Evolutionary conservation across 1,284 basidiomycete species (phyloP).

Genomic region (Golubevia pallescens): DNA sequence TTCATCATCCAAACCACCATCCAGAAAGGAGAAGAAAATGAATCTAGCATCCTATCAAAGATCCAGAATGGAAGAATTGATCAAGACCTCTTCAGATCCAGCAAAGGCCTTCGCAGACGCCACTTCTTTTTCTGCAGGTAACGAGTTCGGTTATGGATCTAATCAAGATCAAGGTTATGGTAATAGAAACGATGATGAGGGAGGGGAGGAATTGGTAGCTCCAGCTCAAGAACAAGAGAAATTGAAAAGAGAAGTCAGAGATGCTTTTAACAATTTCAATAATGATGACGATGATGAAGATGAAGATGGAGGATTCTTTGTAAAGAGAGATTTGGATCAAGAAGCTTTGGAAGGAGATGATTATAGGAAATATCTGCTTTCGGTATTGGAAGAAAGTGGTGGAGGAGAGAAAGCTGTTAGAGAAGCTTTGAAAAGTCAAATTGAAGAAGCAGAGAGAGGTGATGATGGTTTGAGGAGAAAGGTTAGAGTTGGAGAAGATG

Average conservation of each 20-base stretch:
- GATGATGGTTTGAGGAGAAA: no score
- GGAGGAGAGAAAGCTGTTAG: slow-evolving; percentile 30
- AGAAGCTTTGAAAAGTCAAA: slow-evolving; percentile 13
- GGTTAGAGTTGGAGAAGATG: slow-evolving; percentile 19
- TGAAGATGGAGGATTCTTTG: slow-evolving; percentile 37
- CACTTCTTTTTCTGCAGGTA: slow-evolving; percentile 25
- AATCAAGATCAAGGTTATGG: slow-evolving; percentile 13
- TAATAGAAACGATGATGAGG: slow-evolving; percentile 5
- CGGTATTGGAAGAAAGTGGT: slow-evolving; percentile 13
- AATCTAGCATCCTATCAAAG: slow-evolving; percentile 61
- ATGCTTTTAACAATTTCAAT: slow-evolving; percentile 33
- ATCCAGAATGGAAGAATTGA: slow-evolving; percentile 48
- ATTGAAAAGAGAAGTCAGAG: slow-evolving; percentile 35
- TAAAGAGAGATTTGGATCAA: slow-evolving; percentile 13
- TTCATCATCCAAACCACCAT: no score
- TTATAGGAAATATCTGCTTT: slow-evolving; percentile 37
- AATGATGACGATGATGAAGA: slow-evolving; percentile 11
- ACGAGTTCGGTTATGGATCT: slow-evolving; percentile 13
- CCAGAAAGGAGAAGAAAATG: slow-evolving; percentile 34
- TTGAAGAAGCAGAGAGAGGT: slow-evolving; percentile 3
- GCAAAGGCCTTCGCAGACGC: slow-evolving; percentile 56
- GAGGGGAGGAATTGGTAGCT: slow-evolving; percentile 8
- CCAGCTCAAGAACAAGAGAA: slow-evolving; percentile 45
- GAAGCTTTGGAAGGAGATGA: slow-evolving; percentile 7
- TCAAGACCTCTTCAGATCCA: slow-evolving; percentile 43